These are phyloP conservation scores for Aspergillus asperescens DNA, from an alignment of 495 filamentous ascomycete genomes.

Conservation along the genomic window DNA sequence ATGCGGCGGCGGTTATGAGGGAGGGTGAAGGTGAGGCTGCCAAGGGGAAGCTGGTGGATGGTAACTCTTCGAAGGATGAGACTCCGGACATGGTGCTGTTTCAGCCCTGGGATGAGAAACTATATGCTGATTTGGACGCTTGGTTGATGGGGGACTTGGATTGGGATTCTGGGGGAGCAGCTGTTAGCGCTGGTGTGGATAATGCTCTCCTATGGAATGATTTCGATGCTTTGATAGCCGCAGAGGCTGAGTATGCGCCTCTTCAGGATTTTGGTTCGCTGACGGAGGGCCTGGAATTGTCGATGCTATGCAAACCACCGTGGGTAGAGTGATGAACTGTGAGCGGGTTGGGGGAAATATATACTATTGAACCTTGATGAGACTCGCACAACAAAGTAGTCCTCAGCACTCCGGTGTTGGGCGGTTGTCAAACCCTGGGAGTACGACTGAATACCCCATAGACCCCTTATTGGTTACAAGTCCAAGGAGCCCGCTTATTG, in stretches of 20 bases:
- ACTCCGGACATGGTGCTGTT: not conserved
- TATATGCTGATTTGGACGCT: not conserved
- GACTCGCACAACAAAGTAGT: no score
- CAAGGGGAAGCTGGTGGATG: not conserved
- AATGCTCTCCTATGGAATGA: slow-evolving; percentile 31
- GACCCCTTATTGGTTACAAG: no score
- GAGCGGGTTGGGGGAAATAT: no score
- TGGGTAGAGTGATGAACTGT: no score
- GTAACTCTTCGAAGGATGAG: not conserved
- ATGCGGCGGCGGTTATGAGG: slow-evolving; percentile 22
- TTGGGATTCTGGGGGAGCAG: slow-evolving; percentile 9
- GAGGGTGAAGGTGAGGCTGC: not conserved
- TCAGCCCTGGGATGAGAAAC: slow-evolving; percentile 17
- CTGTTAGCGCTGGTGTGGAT: slow-evolving; percentile 2
- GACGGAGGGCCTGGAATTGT: slow-evolving; percentile 14
- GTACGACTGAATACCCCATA: no score
- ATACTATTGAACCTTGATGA: no score
- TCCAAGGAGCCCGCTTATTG: no score
- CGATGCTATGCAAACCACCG: no score
- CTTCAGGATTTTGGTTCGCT: slow-evolving; percentile 12
- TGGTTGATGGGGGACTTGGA: slow-evolving; percentile 3
- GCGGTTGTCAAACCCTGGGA: no score
- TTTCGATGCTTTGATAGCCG: slow-evolving; percentile 35
- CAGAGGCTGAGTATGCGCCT: slow-evolving; percentile 20
- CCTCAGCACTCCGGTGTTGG: no score